Evolutionary conservation across 1,284 basidiomycete genomes (phyloP), one percentile per base, ranked within the genome.

Genomic region (Bothia castanella): DNA sequence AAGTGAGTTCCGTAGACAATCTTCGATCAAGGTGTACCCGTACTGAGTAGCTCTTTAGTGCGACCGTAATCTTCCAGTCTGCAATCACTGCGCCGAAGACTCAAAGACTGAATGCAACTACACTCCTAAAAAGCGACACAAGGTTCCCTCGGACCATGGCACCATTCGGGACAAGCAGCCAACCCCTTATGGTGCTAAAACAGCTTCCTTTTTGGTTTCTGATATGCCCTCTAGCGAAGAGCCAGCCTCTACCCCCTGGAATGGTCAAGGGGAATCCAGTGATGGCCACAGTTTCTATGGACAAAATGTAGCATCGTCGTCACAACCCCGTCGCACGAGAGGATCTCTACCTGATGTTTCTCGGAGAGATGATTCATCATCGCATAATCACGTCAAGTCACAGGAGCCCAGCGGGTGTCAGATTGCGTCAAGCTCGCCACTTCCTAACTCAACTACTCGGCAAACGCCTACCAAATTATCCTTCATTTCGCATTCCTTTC

Each of bases 31-130:
- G 23, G 49, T 43, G 38, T 27, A 50, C 17, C 27, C 55, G 47
- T 37, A 38, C 51, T 51, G 45, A 53, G 23, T 23, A 27, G 21
- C 25, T 27, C 27, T 46, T 32, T 55, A 85, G 83, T 85, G 83
- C 60, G 84, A 85, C 61, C 74, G 84, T 40, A 83, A 79, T 64
- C 70, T 86, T 35, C 83, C 83, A 0, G 72, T 82, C n/a, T 85
- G 83, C 65, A 84, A 85, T 58, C 77, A 83, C 51, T 85, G 83
- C 51, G 61, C 63, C 13, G 75, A 76, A 47, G 71, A 75, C 55
- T 73, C 74, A n/a, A 74, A 73, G 52, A 63, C 69, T 16, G 74
- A 78, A 45, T 85, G 82, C 65, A 82, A 82, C 59, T 85, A 85
- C 59, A 83, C 82, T 30, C 83, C 82, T 8, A 85, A 85, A 68